Evolutionary conservation across 2,329 filamentous ascomycete species (phyloP), one percentile per base, ranked within the genome.

Genomic region (Talaromyces sp.): DNA sequence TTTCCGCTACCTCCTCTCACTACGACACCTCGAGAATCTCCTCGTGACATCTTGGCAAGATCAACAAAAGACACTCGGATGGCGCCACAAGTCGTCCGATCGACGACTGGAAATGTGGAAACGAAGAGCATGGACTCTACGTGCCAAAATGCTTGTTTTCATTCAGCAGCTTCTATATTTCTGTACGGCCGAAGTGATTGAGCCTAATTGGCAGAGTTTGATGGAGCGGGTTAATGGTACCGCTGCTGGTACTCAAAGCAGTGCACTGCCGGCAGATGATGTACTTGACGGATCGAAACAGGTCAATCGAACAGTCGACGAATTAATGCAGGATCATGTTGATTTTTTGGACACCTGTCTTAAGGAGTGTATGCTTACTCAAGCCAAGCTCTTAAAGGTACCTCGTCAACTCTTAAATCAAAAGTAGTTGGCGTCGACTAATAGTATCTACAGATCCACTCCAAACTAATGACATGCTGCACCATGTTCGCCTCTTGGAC

Each of bases 351-450:
- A 97, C 67, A 97, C 94, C 3, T 99, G 94, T 72, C 80, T 99
- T 67, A 99, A 97, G 76, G 94, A 97, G 76, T 97, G 94, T 78
- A 97, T 97, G 91, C 81, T 99, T 63, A 99, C 94, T 19, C 97
- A 99, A 73, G 91, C 90, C 70, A 97, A 96, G 77, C 81, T 99
- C 6, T 77, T 99, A 5, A 88, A 91, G 75, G 93, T 96, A 81
- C 63, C 41, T 1, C 19, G n/a, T 35, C 19, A 15, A 11, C 13
- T 35, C 19, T n/a, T 2, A 19, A 21, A 22, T 11, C 2, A 7
- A 28, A 15, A n/a, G 6, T n/a, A 51, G 5, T 15, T 31, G 3
- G 17, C 4, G 13, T 19, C 48, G 1, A 46, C 43, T 3, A n/a
- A 28, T 21, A 8, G 51, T 13, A 11, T n/a, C n/a, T 19, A 13